Evolutionary conservation across 352 stramenopile species (phyloP).

Genomic region (Globisporangium mamillatum): DNA sequence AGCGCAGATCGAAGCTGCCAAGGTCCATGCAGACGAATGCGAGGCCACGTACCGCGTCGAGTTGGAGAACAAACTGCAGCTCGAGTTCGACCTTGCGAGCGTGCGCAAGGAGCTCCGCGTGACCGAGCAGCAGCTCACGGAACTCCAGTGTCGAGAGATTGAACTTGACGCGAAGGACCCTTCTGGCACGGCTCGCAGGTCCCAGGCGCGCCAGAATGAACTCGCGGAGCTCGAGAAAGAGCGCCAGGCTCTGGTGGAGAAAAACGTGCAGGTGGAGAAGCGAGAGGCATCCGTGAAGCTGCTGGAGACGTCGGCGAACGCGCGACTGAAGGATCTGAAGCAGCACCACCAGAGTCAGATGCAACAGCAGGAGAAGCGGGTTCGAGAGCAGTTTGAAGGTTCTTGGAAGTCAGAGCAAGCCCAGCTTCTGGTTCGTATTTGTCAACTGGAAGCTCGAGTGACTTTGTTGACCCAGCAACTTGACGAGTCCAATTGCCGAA

Average conservation of each 20-base stretch:
- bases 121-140: slow-evolving; percentile 7
- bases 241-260: background rate
- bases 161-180: slow-evolving; percentile 3
- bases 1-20: background rate
- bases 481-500: background rate
- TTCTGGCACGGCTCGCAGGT: background rate
- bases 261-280: background rate
- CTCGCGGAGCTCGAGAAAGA: background rate
- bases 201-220: slow-evolving; percentile 1
- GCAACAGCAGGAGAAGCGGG: background rate
- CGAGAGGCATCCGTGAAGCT: slow-evolving; percentile 12
- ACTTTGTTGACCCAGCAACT: background rate
- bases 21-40: slow-evolving; percentile 4
- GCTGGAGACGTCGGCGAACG: slow-evolving; percentile 6
- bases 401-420: background rate
- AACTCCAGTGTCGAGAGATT: slow-evolving; percentile 5
- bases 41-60: slow-evolving; percentile 14
- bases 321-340: background rate
- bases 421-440: background rate
- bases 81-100: slow-evolving; percentile 20
- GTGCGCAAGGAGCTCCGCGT: slow-evolving; percentile 14
- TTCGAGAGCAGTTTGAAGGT: slow-evolving; percentile 6
- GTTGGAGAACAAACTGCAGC: slow-evolving; percentile 16
- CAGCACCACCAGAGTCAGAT: background rate
- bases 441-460: background rate